These are phyloP conservation scores for Falciphora oryzae DNA, from an alignment of 2,329 filamentous ascomycete species.

Conservation along the genomic window DNA sequence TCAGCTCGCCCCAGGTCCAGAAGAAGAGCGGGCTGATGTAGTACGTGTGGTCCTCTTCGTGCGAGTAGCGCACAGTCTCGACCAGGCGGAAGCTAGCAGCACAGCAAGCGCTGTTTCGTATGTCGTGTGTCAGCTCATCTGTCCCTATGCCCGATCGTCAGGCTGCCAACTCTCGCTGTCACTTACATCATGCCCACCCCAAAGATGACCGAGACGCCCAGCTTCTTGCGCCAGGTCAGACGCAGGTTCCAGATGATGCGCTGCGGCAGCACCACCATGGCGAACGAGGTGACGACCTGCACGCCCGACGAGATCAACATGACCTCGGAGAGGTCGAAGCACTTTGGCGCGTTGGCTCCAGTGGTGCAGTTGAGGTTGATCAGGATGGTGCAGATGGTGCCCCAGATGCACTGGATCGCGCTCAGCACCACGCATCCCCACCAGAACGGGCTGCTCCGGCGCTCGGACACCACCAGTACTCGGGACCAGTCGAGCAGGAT, in stretches of 20 bases:
- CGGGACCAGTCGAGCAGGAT: slow-evolving; percentile 39
- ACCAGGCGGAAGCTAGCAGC: slow-evolving; percentile 32
- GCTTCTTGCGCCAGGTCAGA: slow-evolving; percentile 24
- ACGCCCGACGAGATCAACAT: slow-evolving; percentile 25
- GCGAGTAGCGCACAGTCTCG: slow-evolving; percentile 25
- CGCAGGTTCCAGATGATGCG: slow-evolving; percentile 28
- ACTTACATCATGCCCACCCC: slow-evolving; percentile 27
- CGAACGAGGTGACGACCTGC: slow-evolving; percentile 26
- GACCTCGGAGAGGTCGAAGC: slow-evolving; percentile 23
- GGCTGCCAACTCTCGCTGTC: not conserved
- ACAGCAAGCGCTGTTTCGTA: slow-evolving; percentile 28
- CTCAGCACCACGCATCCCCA: slow-evolving; percentile 27
- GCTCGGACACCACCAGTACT: slow-evolving; percentile 26
- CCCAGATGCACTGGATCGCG: slow-evolving; percentile 25
- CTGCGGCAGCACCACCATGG: slow-evolving; percentile 29
- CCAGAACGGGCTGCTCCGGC: slow-evolving; percentile 26
- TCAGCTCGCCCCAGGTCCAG: slow-evolving; percentile 39
- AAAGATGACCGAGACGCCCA: slow-evolving; percentile 26
- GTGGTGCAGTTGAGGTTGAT: slow-evolving; percentile 29
- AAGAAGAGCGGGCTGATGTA: slow-evolving; percentile 33
- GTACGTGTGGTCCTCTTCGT: slow-evolving; percentile 27
- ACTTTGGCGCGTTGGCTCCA: slow-evolving; percentile 21
- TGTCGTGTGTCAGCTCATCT: slow-evolving; percentile 15
- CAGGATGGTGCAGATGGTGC: slow-evolving; percentile 22
- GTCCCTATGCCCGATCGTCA: too few relatives aligned